Conservation (phyloP, 441 rosid species). For the Gossypium trilobum region DNA sequence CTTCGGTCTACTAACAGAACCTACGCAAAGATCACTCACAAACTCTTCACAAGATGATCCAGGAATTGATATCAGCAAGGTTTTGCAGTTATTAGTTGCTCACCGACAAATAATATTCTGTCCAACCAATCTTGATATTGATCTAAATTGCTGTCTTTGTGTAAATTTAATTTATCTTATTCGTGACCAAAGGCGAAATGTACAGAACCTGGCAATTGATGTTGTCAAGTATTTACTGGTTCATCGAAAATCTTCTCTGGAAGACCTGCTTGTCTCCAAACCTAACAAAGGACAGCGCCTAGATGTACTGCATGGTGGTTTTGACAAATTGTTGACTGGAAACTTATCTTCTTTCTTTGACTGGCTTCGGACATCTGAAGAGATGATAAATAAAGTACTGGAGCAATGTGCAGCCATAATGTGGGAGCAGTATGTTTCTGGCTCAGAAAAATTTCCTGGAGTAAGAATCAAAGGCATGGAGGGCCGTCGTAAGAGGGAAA, state of each 20-base stretch:
- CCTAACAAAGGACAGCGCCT: conserved; percentile 71
- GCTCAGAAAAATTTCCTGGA: conserved; percentile 94
- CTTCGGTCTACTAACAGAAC: conserved; percentile 67
- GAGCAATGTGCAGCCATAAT: conserved; percentile 97
- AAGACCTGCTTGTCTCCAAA: conserved; percentile 88
- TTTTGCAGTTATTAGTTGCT: conserved; percentile 84
- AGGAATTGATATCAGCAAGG: conserved; percentile 73
- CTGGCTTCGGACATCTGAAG: conserved; percentile 84
- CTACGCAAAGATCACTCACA: conserved; percentile 46
- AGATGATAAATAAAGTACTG: conserved; percentile 68
- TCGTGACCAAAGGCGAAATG: conserved; percentile 66
- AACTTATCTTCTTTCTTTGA: conserved; percentile 65
- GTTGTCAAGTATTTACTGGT: conserved; percentile 74
- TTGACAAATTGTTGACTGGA: conserved; percentile 86
- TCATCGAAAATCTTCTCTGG: conserved; percentile 82
- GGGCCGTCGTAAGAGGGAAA: conserved; percentile 88
- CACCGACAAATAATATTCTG: conserved; percentile 86
- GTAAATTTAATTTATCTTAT: conserved; percentile 84
- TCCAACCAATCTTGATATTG: conserved; percentile 91
- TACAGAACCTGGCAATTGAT: conserved; percentile 80
- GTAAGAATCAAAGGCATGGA: conserved; percentile 94
- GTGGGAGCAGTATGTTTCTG: conserved; percentile 97
- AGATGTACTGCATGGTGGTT: conserved; percentile 90
- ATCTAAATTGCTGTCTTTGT: conserved; percentile 90
- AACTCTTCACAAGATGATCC: conserved; percentile 57